A percentile compares a stretch with the other conserved stretches of the same genome.
phyloP scores from a whole-genome alignment of 2,329 filamentous ascomycete genomes.

The Alternaria sp. region DNA sequence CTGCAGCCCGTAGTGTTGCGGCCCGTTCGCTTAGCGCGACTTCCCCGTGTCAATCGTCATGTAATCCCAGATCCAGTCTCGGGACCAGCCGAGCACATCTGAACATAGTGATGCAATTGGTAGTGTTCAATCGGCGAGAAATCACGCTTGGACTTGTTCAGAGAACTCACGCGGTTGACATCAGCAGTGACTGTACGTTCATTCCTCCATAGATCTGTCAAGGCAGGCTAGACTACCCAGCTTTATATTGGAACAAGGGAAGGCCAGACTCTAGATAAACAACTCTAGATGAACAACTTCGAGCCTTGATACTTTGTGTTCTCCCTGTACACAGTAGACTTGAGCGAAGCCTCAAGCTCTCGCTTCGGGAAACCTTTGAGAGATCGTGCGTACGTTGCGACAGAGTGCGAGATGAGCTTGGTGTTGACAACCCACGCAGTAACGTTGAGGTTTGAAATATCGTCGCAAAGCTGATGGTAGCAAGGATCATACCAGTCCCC shows the following conservation, averaged over 20 bases:
- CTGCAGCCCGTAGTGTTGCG: neutral
- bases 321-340: conserved; percentile 27
- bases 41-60: neutral
- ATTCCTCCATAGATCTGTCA: neutral
- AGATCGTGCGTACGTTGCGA: conserved; percentile 45
- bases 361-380: conserved; percentile 47
- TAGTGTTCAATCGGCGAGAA: neutral
- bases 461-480: conserved; percentile 51
- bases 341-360: conserved; percentile 17
- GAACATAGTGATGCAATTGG: neutral
- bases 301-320: conserved; percentile 42
- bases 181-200: neutral
- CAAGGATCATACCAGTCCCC: conserved; percentile 50
- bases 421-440: conserved; percentile 50
- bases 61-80: neutral
- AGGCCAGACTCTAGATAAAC: neutral
- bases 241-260: neutral
- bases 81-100: neutral
- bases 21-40: conserved; percentile 4
- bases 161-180: neutral
- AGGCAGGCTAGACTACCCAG: neutral
- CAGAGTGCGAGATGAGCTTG: conserved; percentile 48
- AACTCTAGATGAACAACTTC: conserved; percentile 38
- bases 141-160: neutral
- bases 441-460: conserved; percentile 47